Conservation (phyloP, 345 rosid genomes). For the Populus euphratica region DNA sequence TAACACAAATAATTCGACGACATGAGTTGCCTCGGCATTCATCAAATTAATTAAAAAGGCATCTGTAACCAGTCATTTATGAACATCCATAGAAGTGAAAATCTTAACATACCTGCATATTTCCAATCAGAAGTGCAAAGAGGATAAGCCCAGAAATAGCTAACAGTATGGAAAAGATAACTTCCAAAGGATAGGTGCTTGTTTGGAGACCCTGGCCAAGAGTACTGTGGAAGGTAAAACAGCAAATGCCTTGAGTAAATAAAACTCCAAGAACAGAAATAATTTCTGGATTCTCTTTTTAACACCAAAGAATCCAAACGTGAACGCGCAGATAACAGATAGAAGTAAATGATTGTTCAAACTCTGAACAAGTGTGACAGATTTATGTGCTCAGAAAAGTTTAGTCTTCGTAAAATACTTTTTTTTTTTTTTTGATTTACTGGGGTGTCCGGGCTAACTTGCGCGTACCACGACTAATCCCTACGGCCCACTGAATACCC, state of each 20-base stretch:
- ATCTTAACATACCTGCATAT: slow-evolving; percentile 54
- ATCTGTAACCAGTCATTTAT: neutral
- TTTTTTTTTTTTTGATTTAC: too few species aligned
- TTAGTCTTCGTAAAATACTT: neutral
- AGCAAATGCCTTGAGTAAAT: slow-evolving; percentile 1
- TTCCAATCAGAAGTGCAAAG: slow-evolving; percentile 74
- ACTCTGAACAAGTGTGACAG: neutral
- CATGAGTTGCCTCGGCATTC: neutral
- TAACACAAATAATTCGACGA: neutral
- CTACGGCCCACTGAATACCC: too few species aligned
- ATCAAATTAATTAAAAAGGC: neutral
- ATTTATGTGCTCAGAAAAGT: neutral
- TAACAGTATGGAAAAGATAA: slow-evolving; percentile 68
- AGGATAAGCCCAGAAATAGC: slow-evolving; percentile 74
- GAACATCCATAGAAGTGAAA: neutral
- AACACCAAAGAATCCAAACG: neutral
- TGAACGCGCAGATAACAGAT: neutral
- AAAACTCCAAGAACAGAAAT: neutral
- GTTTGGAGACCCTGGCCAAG: slow-evolving; percentile 92
- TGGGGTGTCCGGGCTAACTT: too few species aligned
- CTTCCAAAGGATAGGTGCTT: slow-evolving; percentile 67
- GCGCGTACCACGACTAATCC: too few species aligned
- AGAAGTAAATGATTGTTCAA: neutral
- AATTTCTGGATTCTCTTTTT: neutral
- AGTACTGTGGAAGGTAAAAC: slow-evolving; percentile 41